A percentile compares a stretch with the other conserved stretches of the same genome.
Conservation (phyloP, 2,329 filamentous ascomycete species). For the Fusarium goolgardi region DNA sequence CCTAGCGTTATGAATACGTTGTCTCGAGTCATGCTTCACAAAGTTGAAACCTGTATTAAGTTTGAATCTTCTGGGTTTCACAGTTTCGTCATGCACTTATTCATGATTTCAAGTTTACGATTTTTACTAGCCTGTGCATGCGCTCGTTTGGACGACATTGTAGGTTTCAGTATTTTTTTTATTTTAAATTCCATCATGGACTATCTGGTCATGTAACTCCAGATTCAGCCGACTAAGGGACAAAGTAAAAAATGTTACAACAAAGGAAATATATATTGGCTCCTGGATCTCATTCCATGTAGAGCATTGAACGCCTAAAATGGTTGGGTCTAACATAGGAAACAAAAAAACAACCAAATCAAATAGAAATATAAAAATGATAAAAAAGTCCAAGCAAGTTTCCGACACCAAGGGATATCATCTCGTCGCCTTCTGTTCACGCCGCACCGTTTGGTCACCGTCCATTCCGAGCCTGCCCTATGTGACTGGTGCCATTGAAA, state of each 20-base stretch:
- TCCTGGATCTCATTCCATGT: conserved; percentile 40
- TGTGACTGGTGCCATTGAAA: conserved; percentile 46
- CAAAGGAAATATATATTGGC: conserved; percentile 36
- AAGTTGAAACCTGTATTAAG: conserved; percentile 28
- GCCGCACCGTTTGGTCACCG: conserved; percentile 44
- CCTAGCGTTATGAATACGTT: conserved; percentile 10
- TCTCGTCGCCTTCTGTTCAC: conserved; percentile 46
- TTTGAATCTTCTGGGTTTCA: conserved; percentile 25
- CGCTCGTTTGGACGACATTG: not conserved
- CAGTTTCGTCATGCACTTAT: not conserved
- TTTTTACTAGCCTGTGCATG: not conserved
- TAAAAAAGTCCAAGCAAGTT: conserved; percentile 41
- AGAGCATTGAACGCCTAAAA: conserved; percentile 45
- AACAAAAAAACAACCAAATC: conserved; percentile 31
- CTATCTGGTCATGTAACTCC: conserved; percentile 9
- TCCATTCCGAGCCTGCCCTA: conserved; percentile 47
- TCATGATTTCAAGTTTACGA: not conserved
- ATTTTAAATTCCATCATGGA: conserved; percentile 3
- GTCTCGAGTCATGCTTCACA: conserved; percentile 21
- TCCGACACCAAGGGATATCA: conserved; percentile 47
- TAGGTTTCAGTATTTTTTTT: conserved; percentile 12
- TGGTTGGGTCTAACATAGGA: conserved; percentile 40
- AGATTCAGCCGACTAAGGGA: conserved; percentile 25
- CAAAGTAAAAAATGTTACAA: conserved; percentile 16
- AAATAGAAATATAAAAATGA: conserved; percentile 23